These are phyloP conservation scores for Cyberlindnera mississippiensis DNA, from an alignment of 805 yeast genomes.

Conservation along the genomic window DNA sequence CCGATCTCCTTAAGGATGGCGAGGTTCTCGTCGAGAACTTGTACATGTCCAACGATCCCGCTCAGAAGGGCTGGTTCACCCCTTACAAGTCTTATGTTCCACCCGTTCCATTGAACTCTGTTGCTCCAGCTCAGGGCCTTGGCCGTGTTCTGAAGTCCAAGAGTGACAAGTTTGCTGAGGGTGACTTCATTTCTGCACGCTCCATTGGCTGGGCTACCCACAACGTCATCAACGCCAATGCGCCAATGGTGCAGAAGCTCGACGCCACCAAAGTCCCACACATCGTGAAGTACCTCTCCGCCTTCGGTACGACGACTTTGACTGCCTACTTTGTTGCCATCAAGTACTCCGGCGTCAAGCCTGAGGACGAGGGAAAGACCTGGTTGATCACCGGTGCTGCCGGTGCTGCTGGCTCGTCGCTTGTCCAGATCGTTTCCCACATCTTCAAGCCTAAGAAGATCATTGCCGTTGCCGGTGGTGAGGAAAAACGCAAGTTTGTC, in stretches of 20 bases:
- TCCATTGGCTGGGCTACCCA: slow-evolving; percentile 47
- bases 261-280: slow-evolving; percentile 25
- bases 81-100: slow-evolving; percentile 29
- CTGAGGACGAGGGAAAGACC: slow-evolving; percentile 39
- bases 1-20: slow-evolving; percentile 32
- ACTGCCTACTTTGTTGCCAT: slow-evolving; percentile 58
- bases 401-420: slow-evolving; percentile 64
- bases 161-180: slow-evolving; percentile 36
- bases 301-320: slow-evolving; percentile 53
- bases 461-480: slow-evolving; percentile 60
- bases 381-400: slow-evolving; percentile 61
- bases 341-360: slow-evolving; percentile 44
- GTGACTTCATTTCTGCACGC: slow-evolving; percentile 42
- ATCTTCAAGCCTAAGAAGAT: slow-evolving; percentile 51
- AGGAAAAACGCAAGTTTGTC: slow-evolving; percentile 49
- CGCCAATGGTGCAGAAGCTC: slow-evolving; percentile 4
- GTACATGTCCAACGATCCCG: slow-evolving; percentile 56
- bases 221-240: slow-evolving; percentile 29
- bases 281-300: slow-evolving; percentile 42
- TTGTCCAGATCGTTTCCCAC: slow-evolving; percentile 53
- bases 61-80: slow-evolving; percentile 55
- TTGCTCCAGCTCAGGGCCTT: slow-evolving; percentile 49
- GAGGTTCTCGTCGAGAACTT: slow-evolving; percentile 43
- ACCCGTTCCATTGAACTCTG: slow-evolving; percentile 36
- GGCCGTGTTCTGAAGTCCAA: slow-evolving; percentile 50